Evolutionary conservation across 2,329 filamentous ascomycete species (phyloP).

Genomic region (Xylariaceae sp.): DNA sequence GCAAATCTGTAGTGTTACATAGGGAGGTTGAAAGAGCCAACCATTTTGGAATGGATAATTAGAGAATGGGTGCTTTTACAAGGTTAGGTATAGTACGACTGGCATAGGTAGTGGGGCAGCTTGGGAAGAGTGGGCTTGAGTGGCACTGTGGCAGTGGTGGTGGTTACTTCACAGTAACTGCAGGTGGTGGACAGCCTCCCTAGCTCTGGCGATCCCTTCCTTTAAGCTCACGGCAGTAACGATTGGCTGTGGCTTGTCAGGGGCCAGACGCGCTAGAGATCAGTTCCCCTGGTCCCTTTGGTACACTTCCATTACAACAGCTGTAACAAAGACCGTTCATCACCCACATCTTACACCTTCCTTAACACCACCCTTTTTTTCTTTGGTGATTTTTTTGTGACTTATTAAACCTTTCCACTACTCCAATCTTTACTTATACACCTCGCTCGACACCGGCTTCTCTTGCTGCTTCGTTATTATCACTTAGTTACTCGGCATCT

Average conservation of each 20-base stretch:
- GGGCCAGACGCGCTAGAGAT: conserved; percentile 12
- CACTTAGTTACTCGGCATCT: neutral
- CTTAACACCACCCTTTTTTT: too few relatives aligned
- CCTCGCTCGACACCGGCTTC: conserved; percentile 9
- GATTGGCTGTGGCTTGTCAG: conserved; percentile 24
- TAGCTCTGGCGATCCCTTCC: too few relatives aligned
- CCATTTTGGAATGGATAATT: too few relatives aligned
- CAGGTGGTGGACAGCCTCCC: too few relatives aligned
- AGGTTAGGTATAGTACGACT: neutral
- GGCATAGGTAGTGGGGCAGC: too few relatives aligned
- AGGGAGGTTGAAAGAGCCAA: too few relatives aligned
- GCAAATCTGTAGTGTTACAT: too few relatives aligned
- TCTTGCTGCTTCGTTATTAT: neutral
- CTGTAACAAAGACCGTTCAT: conserved; percentile 21
- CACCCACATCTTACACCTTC: conserved; percentile 16
- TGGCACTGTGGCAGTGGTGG: too few relatives aligned
- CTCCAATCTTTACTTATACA: too few relatives aligned
- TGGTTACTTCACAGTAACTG: too few relatives aligned
- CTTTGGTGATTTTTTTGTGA: neutral
- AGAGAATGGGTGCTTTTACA: too few relatives aligned
- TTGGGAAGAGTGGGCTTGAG: too few relatives aligned
- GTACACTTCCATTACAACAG: conserved; percentile 12
- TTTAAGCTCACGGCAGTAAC: neutral
- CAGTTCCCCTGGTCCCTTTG: conserved; percentile 2
- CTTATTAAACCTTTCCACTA: conserved; percentile 2